These are phyloP conservation scores for Groenewaldozyma tartarivorans DNA, from an alignment of 805 yeast species.

Conservation along the genomic window DNA sequence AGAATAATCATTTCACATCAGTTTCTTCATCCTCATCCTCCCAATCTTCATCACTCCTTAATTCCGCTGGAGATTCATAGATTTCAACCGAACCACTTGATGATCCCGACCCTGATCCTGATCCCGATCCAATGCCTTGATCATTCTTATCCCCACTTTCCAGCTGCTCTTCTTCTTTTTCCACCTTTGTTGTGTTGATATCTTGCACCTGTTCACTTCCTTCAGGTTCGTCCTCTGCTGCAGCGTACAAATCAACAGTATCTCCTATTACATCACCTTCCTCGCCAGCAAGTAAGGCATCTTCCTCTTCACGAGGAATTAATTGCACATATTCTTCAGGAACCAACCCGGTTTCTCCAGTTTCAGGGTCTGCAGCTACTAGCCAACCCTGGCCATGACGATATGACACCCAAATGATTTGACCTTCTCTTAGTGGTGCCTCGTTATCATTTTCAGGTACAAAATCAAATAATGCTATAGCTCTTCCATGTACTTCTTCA, in stretches of 20 bases:
- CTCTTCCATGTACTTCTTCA: conserved; percentile 45
- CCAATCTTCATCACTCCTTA: conserved; percentile 23
- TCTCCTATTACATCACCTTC: not conserved
- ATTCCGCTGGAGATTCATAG: conserved; percentile 16
- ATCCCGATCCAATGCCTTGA: too few relatives aligned
- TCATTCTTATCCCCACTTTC: not conserved
- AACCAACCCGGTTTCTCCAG: conserved; percentile 81
- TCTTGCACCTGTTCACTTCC: not conserved
- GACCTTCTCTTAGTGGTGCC: conserved; percentile 67
- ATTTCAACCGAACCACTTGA: conserved; percentile 8
- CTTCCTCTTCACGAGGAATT: conserved; percentile 13
- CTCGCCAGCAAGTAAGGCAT: conserved; percentile 4
- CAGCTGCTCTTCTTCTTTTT: not conserved
- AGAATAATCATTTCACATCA: not conserved
- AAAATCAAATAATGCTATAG: conserved; percentile 84
- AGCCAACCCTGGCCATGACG: conserved; percentile 98
- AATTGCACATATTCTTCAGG: conserved; percentile 86
- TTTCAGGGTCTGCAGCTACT: conserved; percentile 69
- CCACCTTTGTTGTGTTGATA: not conserved
- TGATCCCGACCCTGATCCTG: too few relatives aligned
- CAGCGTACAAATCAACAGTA: not conserved
- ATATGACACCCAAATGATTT: conserved; percentile 73
- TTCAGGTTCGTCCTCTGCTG: conserved; percentile 2
- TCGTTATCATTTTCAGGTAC: conserved; percentile 93
- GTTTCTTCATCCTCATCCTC: conserved; percentile 18